Base-by-base conservation (phyloP, 495 filamentous ascomycete species). In the Aspergillus asperescens region DNA sequence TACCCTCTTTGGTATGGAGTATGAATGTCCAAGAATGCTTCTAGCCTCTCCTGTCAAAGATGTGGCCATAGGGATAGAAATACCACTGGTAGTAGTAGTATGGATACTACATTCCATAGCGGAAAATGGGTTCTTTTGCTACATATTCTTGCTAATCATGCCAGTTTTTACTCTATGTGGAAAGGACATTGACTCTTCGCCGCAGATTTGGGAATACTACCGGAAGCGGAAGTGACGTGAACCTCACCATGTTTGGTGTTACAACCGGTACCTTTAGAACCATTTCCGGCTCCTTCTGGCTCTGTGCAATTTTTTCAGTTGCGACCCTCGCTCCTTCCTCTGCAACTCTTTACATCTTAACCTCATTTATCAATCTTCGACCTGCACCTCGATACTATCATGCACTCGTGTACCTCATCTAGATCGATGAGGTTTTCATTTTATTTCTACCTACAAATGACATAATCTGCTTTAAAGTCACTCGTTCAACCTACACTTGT, bases 211-310 rank as follows among this genome's bases (percentile, higher is more conserved):
- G 43, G 25, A 37, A 48, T 49, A 47, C 42, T 58, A 54, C 61
- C 57, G 55, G 47, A 60, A 49, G 50, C 57, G 57, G 61, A 58
- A 58, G 55, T 54, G 24, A 29, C 31, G 27, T 43, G 25, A 34
- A 27, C 51, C n/a, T 59, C 56, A 50, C n/a, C 29, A 49, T 23
- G 48, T 23, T 24, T 8, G 29, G 12, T 2, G n/a, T 24, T 8
- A 24, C 20, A n/a, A 24, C 13, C 24, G 25, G n/a, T n/a, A n/a
- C n/a, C n/a, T 4, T 22, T 9, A 7, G 27, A 29, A 12, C 29
- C 13, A 16, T 37, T 47, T 47, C 47, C 50, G 40, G 55, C 42
- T 52, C 29, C 55, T 52, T 52, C 43, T 37, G 49, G 7, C 9
- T 19, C 34, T 42, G 4, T 7, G 12, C 27, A n/a, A n/a, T 13